Evolutionary conservation across 495 filamentous ascomycete species (phyloP).

Genomic region (Neurospora sp.): DNA sequence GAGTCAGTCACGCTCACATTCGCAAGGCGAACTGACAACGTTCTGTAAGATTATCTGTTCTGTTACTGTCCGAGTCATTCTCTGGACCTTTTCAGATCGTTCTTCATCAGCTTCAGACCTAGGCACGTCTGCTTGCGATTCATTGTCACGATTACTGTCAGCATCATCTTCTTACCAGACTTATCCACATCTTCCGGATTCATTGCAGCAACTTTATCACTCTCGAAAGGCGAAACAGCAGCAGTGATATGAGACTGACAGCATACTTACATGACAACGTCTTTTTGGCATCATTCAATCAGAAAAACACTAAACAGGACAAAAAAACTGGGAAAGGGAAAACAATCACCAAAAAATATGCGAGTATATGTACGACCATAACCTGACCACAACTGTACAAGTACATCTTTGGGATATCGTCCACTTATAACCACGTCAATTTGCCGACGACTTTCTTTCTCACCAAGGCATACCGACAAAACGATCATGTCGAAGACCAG

Average conservation of each 20-base stretch:
- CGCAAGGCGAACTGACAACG: neutral
- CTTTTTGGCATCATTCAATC: neutral
- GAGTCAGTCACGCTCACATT: neutral
- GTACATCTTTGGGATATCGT: neutral
- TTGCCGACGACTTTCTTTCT: neutral
- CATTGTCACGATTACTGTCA: neutral
- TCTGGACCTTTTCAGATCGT: neutral
- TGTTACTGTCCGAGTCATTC: neutral
- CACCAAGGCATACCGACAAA: neutral
- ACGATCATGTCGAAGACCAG: neutral
- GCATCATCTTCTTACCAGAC: neutral
- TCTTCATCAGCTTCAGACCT: neutral
- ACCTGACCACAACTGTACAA: neutral
- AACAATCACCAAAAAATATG: neutral
- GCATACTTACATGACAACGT: neutral
- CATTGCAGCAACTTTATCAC: neutral
- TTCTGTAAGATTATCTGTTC: neutral
- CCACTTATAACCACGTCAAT: neutral
- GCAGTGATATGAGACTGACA: neutral
- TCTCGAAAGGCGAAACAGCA: neutral
- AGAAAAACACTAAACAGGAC: neutral
- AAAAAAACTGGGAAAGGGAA: neutral
- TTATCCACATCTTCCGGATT: neutral
- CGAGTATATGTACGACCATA: neutral
- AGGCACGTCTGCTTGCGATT: neutral